Conservation (phyloP, 2,329 filamentous ascomycete genomes). For the Helminthosporium solani region DNA sequence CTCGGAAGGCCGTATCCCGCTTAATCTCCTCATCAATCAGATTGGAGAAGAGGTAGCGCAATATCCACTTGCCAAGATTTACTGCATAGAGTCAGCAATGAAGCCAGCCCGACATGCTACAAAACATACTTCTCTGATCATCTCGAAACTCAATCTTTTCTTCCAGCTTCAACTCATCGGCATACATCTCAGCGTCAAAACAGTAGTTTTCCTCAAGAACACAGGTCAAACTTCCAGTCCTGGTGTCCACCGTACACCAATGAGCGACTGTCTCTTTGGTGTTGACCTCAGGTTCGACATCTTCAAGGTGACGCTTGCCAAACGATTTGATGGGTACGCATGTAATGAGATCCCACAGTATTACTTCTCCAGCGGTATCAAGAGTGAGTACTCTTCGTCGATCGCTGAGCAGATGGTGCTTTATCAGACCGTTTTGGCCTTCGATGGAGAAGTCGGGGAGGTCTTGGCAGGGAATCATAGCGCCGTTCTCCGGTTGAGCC, state of each 20-base stretch:
- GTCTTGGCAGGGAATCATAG: slow-evolving; percentile 41
- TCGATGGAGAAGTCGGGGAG: slow-evolving; percentile 66
- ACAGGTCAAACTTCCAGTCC: slow-evolving; percentile 87
- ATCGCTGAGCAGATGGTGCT: slow-evolving; percentile 89
- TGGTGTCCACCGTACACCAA: slow-evolving; percentile 94
- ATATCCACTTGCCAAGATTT: slow-evolving; percentile 94
- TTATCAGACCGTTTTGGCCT: slow-evolving; percentile 92
- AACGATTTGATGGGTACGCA: slow-evolving; percentile 89
- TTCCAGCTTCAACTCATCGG: slow-evolving; percentile 77
- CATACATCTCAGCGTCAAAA: slow-evolving; percentile 97
- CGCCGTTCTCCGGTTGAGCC: slow-evolving; percentile 40
- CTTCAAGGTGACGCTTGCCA: slow-evolving; percentile 89
- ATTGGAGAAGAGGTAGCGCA: slow-evolving; percentile 86
- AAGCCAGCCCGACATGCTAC: not conserved
- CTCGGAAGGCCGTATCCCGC: slow-evolving; percentile 73
- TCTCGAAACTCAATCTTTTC: slow-evolving; percentile 81
- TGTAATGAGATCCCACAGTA: slow-evolving; percentile 90
- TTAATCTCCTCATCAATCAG: slow-evolving; percentile 88
- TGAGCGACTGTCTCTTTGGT: slow-evolving; percentile 86
- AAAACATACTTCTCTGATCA: slow-evolving; percentile 79
- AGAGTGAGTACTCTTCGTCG: slow-evolving; percentile 83
- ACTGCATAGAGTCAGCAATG: slow-evolving; percentile 53
- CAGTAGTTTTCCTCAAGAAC: slow-evolving; percentile 92
- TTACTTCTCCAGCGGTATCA: slow-evolving; percentile 91
- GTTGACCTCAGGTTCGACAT: slow-evolving; percentile 84